Conservation (phyloP, 441 rosid genomes). For the Capsella rubella region DNA sequence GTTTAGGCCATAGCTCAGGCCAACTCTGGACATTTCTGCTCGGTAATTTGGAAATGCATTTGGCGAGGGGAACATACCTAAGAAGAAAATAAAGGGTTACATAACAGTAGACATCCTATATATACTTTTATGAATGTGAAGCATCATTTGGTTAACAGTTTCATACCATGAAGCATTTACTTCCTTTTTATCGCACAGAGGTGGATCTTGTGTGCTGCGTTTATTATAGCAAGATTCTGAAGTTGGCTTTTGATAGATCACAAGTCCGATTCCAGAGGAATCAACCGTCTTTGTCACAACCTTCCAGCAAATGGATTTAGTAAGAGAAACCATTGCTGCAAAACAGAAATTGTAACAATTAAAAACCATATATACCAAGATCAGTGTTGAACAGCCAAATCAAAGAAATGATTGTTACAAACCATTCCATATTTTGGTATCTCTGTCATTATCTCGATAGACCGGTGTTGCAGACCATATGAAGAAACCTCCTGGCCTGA, state of each 20-base stretch:
- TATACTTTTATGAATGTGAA: conserved; percentile 14
- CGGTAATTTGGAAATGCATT: conserved; percentile 75
- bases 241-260: conserved; percentile 80
- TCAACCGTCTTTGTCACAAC: conserved; percentile 64
- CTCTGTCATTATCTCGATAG: conserved; percentile 68
- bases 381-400: background rate
- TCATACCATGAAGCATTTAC: conserved; percentile 69
- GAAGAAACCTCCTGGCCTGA: conserved; percentile 92
- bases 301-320: conserved; percentile 87
- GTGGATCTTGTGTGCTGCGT: conserved; percentile 59
- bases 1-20: conserved; percentile 81
- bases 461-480: conserved; percentile 97
- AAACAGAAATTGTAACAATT: conserved; percentile 19
- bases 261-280: conserved; percentile 75
- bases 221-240: conserved; percentile 69
- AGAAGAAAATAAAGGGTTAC: background rate
- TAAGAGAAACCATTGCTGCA: conserved; percentile 80
- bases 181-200: conserved; percentile 61
- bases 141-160: conserved; percentile 27
- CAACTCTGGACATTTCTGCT: conserved; percentile 52
- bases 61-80: conserved; percentile 77
- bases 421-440: conserved; percentile 72
- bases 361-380: conserved; percentile 6
- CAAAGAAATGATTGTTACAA: conserved; percentile 33
- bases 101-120: background rate